Evolutionary conservation across 345 rosid genomes (phyloP).

Genomic region (Eucalyptus guilfoylei): DNA sequence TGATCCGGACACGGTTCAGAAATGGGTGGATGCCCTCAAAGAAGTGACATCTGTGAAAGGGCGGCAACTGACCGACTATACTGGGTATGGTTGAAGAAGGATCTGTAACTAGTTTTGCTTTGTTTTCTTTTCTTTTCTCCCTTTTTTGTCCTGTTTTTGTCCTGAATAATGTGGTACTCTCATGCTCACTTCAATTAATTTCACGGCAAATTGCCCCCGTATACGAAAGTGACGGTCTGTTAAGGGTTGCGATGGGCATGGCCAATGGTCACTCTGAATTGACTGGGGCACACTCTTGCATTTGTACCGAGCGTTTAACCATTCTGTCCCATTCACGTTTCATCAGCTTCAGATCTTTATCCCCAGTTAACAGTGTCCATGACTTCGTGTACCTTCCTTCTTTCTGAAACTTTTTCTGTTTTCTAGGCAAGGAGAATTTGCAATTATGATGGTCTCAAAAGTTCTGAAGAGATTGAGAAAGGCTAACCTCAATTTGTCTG

Average conservation of each 20-base stretch:
- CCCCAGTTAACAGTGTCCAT: background rate
- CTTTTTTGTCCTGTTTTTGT: background rate
- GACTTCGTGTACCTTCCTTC: no score
- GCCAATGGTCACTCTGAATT: no score
- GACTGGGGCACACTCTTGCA: no score
- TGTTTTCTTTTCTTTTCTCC: background rate
- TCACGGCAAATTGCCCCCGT: no score
- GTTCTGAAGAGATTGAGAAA: background rate
- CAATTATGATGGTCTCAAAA: background rate
- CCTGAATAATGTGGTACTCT: background rate
- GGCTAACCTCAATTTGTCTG: background rate
- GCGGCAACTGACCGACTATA: background rate
- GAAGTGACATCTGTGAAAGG: background rate
- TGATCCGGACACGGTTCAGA: accelerated
- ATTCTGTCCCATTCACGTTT: background rate
- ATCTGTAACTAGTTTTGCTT: background rate
- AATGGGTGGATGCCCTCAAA: background rate
- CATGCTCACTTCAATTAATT: background rate
- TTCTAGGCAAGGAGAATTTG: background rate
- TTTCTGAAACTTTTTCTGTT: background rate
- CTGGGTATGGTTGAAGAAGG: background rate
- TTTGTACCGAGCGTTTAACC: no score
- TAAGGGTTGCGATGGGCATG: no score
- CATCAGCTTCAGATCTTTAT: background rate
- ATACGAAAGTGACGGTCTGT: no score